Conservation (phyloP, 2,329 filamentous ascomycete species). For the Sarocladium kiliense region DNA sequence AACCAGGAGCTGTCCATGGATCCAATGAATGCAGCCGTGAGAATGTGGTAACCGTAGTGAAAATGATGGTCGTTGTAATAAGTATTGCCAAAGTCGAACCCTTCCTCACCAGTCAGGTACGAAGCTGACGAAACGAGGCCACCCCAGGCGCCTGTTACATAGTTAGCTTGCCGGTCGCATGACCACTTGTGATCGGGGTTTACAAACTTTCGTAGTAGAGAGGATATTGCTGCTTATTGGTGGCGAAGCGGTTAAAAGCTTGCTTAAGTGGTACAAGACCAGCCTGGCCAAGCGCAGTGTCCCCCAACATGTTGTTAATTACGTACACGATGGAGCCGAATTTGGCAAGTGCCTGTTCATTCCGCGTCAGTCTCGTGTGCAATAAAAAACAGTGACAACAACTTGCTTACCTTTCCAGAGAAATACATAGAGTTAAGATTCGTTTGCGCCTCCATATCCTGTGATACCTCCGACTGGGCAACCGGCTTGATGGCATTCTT, state of each 20-base stretch:
- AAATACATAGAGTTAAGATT: slow-evolving; percentile 88
- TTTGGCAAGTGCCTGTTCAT: slow-evolving; percentile 60
- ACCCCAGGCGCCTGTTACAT: slow-evolving; percentile 58
- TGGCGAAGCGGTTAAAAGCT: slow-evolving; percentile 60
- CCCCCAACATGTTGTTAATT: slow-evolving; percentile 56
- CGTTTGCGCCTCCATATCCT: slow-evolving; percentile 68
- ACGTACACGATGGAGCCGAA: slow-evolving; percentile 68
- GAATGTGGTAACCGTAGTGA: slow-evolving; percentile 85
- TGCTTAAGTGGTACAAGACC: slow-evolving; percentile 59
- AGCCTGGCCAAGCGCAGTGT: slow-evolving; percentile 49
- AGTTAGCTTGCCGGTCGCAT: slow-evolving; percentile 14
- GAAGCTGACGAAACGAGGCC: slow-evolving; percentile 73
- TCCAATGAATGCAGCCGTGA: slow-evolving; percentile 77
- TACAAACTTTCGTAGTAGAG: slow-evolving; percentile 56
- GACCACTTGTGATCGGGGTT: background rate
- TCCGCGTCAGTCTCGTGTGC: background rate
- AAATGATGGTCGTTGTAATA: slow-evolving; percentile 76
- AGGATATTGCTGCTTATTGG: slow-evolving; percentile 63
- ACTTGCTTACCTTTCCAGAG: slow-evolving; percentile 64
- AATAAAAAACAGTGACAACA: background rate
- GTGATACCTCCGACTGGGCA: slow-evolving; percentile 66
- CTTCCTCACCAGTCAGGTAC: slow-evolving; percentile 62
- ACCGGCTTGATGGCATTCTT: slow-evolving; percentile 45
- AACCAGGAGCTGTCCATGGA: slow-evolving; percentile 75
- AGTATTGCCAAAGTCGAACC: slow-evolving; percentile 83